phyloP scores from a whole-genome alignment of 176 grass and related monocot species.

The Ananas comosus region DNA sequence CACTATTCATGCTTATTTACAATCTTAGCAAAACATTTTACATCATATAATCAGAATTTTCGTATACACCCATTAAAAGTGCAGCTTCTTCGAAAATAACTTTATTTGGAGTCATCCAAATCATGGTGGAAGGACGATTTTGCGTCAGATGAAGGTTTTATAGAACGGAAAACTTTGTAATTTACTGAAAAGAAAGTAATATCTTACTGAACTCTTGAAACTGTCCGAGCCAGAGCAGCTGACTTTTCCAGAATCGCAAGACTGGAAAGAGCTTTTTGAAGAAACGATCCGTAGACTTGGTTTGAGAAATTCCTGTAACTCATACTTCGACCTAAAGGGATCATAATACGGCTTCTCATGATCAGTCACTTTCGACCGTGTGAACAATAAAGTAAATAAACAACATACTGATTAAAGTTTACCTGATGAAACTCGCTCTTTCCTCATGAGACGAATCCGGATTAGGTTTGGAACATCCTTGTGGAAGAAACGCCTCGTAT shows the following conservation, averaged over 20 bases:
- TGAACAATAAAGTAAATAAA: not conserved
- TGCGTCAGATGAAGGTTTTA: too few relatives aligned
- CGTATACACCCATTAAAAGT: too few relatives aligned
- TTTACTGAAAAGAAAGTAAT: not conserved
- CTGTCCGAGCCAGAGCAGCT: slow-evolving; percentile 25
- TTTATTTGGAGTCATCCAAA: too few relatives aligned
- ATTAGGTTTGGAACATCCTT: slow-evolving; percentile 47
- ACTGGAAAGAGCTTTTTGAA: slow-evolving; percentile 33
- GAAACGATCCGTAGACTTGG: slow-evolving; percentile 69
- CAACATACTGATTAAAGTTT: not conserved
- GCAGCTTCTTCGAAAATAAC: too few relatives aligned
- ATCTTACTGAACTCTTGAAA: slow-evolving; percentile 48
- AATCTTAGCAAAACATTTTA: too few relatives aligned
- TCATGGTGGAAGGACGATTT: too few relatives aligned
- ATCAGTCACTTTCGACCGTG: not conserved
- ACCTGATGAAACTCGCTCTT: slow-evolving; percentile 64
- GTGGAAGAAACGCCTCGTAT: slow-evolving; percentile 77
- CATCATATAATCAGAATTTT: too few relatives aligned
- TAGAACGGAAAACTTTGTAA: too few relatives aligned
- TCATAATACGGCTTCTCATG: slow-evolving; percentile 4
- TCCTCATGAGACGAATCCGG: slow-evolving; percentile 47
- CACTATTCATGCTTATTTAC: too few relatives aligned
- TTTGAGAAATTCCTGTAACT: slow-evolving; percentile 64
- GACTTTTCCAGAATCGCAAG: slow-evolving; percentile 19
- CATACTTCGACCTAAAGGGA: slow-evolving; percentile 68